Conservation (phyloP, 306 rosid species). For the Pueraria montana region DNA sequence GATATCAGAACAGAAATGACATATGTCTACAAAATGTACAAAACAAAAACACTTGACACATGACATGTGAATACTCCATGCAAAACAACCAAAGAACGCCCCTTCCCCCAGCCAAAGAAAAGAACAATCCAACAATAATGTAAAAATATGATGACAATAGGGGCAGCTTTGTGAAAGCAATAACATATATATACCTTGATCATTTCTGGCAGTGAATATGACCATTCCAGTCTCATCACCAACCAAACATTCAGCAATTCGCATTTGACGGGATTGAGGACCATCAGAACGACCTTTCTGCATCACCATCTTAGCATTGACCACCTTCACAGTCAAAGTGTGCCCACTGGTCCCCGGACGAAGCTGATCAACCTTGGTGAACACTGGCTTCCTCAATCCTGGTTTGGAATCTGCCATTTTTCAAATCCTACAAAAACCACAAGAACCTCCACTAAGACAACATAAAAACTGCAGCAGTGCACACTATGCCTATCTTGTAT, state of each 20-base stretch:
- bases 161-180: constrained; percentile 44
- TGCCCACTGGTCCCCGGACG: constrained; percentile 91
- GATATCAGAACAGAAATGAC: constrained; percentile 2
- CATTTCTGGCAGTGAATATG: constrained; percentile 91
- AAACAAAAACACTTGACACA: background rate
- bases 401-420: constrained; percentile 84
- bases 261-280: constrained; percentile 94
- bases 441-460: constrained; percentile 7
- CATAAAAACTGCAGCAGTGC: background rate
- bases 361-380: constrained; percentile 91
- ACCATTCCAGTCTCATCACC: constrained; percentile 96
- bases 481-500: background rate
- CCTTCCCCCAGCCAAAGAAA: background rate
- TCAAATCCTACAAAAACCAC: constrained; percentile 50
- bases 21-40: background rate
- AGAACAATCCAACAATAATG: background rate
- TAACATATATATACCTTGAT: constrained; percentile 72
- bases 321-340: constrained; percentile 68
- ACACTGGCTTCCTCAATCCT: constrained; percentile 92
- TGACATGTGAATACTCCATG: background rate
- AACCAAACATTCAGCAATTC: constrained; percentile 91
- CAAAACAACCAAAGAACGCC: background rate
- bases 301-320: constrained; percentile 83
- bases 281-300: constrained; percentile 93
- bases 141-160: background rate